Base-by-base conservation (phyloP, 169 alveolate genomes). In the Eimeria sp. region DNA sequence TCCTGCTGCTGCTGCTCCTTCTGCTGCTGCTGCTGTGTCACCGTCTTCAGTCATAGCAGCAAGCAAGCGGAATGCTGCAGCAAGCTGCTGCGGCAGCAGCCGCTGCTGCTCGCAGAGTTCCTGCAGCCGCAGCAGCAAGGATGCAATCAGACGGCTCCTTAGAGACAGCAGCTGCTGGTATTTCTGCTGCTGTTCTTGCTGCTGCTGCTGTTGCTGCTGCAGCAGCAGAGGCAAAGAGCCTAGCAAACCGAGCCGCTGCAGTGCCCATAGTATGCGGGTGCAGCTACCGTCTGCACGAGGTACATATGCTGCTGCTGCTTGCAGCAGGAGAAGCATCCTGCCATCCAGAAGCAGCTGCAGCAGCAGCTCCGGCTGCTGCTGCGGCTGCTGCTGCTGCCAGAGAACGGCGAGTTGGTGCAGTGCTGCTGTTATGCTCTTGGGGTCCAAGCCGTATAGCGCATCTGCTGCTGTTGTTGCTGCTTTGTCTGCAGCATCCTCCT, bases 71-170 rank as follows among this genome's bases (percentile, higher is more conserved):
- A 61, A 25, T 61, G n/a, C 70, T 14, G 70, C 70, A 61, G 70
- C n/a, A 61, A 61, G 70, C n/a, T 61, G 70, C 70, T 61, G 70
- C 70, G 70, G 70, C 70, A 61, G 70, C 70, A 61, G 70, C 70
- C 20, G 70, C 70, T 61, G 70, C 70, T 61, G 70, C 70, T 61
- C 70, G 70, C 70, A 61, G 70, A 61, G 70, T 18, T 61, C n/a
- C 70, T 61, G 73, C 73, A 82, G 90, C 90, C 90, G 90, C 73
- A 82, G 90, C 90, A 82, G 72, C 90, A 82, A 49, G 25, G 16
- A 16, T 22, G 3, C 51, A n/a, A 20, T 47, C 43, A 82, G 90
- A n/a, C 90, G 90, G n/a, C 25, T 27, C 72, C 70, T 11, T 13
- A 82, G 73, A 22, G 72, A 25, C 30, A 82, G 73, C 30, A 82